Conservation (phyloP, 2,329 filamentous ascomycete species). For the Aureobasidium leucospermi region DNA sequence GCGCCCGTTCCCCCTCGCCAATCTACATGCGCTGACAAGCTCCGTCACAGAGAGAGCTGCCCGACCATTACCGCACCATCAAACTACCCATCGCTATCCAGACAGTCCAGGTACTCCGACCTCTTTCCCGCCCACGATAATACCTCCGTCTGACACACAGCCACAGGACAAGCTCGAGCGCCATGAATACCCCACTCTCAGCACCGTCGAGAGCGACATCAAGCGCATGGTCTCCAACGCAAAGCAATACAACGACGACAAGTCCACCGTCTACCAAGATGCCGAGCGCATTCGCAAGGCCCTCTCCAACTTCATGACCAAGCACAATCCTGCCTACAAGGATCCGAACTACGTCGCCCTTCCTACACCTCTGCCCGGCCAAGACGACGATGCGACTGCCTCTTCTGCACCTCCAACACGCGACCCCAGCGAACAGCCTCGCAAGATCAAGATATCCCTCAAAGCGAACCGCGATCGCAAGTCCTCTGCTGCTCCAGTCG, state of each 20-base stretch:
- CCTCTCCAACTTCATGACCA: conserved; percentile 80
- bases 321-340: conserved; percentile 76
- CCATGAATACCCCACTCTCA: conserved; percentile 61
- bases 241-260: conserved; percentile 73
- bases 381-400: conserved; percentile 21
- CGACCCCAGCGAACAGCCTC: conserved; percentile 19
- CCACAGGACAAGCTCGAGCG: conserved; percentile 56
- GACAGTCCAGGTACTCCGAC: conserved; percentile 54
- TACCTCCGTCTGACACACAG: neutral
- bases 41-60: conserved; percentile 49
- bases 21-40: conserved; percentile 46
- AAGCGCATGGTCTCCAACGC: conserved; percentile 84
- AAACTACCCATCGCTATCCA: conserved; percentile 72
- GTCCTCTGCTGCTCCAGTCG: conserved; percentile 6
- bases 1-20: neutral
- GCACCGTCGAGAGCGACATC: conserved; percentile 73
- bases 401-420: neutral
- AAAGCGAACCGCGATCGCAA: conserved; percentile 12
- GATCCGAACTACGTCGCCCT: conserved; percentile 60
- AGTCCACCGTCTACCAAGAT: conserved; percentile 68
- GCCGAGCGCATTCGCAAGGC: conserved; percentile 82
- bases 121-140: neutral
- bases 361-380: conserved; percentile 64
- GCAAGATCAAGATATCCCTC: conserved; percentile 17
- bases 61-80: conserved; percentile 71